These are phyloP conservation scores for Astragalus membranaceus DNA, from an alignment of 306 rosid genomes.

Conservation along the genomic window DNA sequence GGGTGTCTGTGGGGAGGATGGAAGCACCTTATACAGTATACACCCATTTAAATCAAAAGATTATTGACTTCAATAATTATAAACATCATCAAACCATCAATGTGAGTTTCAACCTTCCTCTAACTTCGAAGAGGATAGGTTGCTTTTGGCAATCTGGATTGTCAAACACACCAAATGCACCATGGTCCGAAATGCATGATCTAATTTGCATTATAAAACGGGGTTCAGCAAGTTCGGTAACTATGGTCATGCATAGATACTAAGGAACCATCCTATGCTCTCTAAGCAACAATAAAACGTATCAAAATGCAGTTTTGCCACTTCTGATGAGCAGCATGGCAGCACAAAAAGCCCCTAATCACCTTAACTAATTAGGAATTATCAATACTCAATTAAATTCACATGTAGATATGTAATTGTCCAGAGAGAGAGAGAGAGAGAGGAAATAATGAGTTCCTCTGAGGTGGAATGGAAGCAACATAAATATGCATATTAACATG, in stretches of 20 bases:
- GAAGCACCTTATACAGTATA: not conserved
- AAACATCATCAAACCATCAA: constrained; percentile 6
- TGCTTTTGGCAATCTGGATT: not conserved
- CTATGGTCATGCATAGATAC: not conserved
- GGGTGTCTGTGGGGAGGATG: not conserved
- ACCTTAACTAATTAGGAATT: not conserved
- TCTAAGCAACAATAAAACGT: not conserved
- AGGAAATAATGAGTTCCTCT: not conserved
- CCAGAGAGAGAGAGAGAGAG: not conserved
- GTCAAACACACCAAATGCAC: not conserved
- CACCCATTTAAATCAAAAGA: not conserved
- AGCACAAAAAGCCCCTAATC: not conserved
- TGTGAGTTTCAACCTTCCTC: not conserved
- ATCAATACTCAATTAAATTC: not conserved
- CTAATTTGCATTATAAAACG: not conserved
- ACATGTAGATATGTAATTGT: not conserved
- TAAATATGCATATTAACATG: not conserved
- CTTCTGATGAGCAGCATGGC: not conserved
- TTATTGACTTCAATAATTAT: not conserved
- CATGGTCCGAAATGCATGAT: not conserved
- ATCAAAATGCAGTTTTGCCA: not conserved
- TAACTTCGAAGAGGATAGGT: not conserved
- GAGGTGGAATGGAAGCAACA: not conserved
- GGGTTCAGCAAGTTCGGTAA: not conserved
- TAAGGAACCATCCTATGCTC: not conserved